These are phyloP conservation scores for Glaciozyma martinii DNA, from an alignment of 768 basidiomycete genomes.

Conservation along the genomic window DNA sequence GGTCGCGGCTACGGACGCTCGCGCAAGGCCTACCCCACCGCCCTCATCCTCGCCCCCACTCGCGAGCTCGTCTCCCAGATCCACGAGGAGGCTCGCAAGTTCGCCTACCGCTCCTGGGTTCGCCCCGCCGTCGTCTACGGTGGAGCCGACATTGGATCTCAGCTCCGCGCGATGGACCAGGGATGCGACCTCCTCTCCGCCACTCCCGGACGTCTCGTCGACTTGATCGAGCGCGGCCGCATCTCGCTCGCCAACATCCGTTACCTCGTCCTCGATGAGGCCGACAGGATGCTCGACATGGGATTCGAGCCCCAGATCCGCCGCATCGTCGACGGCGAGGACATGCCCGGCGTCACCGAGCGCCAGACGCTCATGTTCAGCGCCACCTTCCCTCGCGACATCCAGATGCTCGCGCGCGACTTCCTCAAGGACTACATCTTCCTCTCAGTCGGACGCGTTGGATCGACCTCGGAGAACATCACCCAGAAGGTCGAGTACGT, in stretches of 20 bases:
- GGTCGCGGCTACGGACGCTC: slow-evolving; percentile 51
- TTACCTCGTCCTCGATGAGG: slow-evolving; percentile 97
- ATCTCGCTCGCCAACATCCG: slow-evolving; percentile 94
- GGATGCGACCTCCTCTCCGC: slow-evolving; percentile 96
- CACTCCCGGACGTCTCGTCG: slow-evolving; percentile 94
- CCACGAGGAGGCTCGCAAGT: slow-evolving; percentile 97
- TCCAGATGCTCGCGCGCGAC: slow-evolving; percentile 90
- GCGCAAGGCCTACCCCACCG: slow-evolving; percentile 91
- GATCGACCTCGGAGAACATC: slow-evolving; percentile 98
- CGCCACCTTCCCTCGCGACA: slow-evolving; percentile 97
- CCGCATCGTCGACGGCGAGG: slow-evolving; percentile 92
- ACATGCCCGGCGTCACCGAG: slow-evolving; percentile 87
- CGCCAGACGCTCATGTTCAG: slow-evolving; percentile 99
- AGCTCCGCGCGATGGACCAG: slow-evolving; percentile 86
- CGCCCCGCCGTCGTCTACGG: slow-evolving; percentile 98
- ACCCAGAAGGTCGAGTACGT: slow-evolving; percentile 95
- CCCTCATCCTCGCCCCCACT: slow-evolving; percentile 94
- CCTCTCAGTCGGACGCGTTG: slow-evolving; percentile 95
- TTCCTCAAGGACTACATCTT: slow-evolving; percentile 98
- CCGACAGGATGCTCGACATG: slow-evolving; percentile 99
- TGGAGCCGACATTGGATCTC: slow-evolving; percentile 93
- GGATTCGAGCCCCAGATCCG: slow-evolving; percentile 99
- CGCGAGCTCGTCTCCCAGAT: slow-evolving; percentile 99
- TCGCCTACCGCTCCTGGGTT: slow-evolving; percentile 98
- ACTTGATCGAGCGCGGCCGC: slow-evolving; percentile 93